Percentiles rank a stretch among this genome's conserved stretches.
Evolutionary conservation across 1,284 basidiomycete genomes (phyloP).

Genomic region (Heterobasidion irregulare): DNA sequence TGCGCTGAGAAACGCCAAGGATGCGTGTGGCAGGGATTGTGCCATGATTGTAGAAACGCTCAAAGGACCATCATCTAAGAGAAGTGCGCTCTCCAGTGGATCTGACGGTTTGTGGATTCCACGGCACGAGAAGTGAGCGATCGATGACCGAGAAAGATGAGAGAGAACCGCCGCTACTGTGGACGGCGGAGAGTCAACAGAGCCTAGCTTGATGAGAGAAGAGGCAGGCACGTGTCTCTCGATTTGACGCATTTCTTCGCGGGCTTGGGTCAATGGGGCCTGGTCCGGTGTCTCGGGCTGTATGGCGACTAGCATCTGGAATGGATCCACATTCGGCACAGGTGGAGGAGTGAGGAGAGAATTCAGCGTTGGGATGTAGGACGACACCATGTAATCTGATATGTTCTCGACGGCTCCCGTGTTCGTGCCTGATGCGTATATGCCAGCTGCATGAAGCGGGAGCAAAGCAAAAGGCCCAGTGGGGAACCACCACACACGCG

Average conservation of each 20-base stretch:
- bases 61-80: not conserved
- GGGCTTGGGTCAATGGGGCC: not conserved
- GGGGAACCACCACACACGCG: conserved; percentile 8
- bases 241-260: not conserved
- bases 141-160: not conserved
- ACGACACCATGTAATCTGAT: conserved; percentile 14
- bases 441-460: conserved; percentile 9
- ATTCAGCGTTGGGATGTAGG: conserved; percentile 16
- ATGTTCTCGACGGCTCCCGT: not conserved
- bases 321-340: not conserved
- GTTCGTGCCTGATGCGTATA: conserved; percentile 6
- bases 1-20: conserved; percentile 1
- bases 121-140: conserved; percentile 1
- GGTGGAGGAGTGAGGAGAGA: not conserved
- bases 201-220: conserved; percentile 8
- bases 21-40: not conserved
- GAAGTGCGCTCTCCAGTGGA: conserved; percentile 1
- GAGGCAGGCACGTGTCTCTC: not conserved
- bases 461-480: conserved; percentile 5
- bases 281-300: not conserved
- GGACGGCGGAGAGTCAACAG: not conserved
- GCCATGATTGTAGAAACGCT: not conserved
- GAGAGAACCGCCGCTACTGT: not conserved
- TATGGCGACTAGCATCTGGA: conserved; percentile 1
- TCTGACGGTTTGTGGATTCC: not conserved